Conservation (phyloP, 805 yeast genomes). For the Ascoidea rubescens region DNA sequence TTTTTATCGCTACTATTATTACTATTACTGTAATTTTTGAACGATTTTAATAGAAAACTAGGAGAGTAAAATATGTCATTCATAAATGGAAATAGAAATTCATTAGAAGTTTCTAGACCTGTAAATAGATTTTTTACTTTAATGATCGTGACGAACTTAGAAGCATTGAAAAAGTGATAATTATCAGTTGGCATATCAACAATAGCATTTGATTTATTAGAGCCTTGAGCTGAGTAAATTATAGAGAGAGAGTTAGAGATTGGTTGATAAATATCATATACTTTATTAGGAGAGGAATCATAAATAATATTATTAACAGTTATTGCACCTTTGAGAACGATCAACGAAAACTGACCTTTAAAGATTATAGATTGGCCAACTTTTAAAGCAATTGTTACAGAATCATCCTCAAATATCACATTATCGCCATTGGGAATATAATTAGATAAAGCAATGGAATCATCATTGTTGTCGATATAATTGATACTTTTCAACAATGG, state of each 20-base stretch:
- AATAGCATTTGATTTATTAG: constrained; percentile 13
- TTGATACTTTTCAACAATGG: too few relatives aligned
- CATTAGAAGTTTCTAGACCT: background rate
- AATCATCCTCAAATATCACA: constrained; percentile 15
- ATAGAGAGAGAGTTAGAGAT: constrained; percentile 23
- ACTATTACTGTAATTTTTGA: too few relatives aligned
- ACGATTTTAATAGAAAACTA: too few relatives aligned
- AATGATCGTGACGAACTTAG: background rate
- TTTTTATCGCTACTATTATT: too few relatives aligned
- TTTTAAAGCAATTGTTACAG: constrained; percentile 24
- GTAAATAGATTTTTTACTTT: background rate
- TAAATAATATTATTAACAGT: constrained; percentile 22
- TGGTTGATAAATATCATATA: constrained; percentile 20
- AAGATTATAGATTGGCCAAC: constrained; percentile 25
- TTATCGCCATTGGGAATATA: constrained; percentile 18
- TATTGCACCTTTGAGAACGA: constrained; percentile 28
- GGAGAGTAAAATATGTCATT: background rate
- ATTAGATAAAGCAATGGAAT: background rate
- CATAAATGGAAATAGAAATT: background rate
- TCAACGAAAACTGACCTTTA: constrained; percentile 28
- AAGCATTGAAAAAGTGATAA: constrained; percentile 1
- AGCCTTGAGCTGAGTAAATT: constrained; percentile 22
- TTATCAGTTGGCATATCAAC: constrained; percentile 17
- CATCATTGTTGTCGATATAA: background rate
- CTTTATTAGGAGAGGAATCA: constrained; percentile 15